Conservation (phyloP, 2,329 filamentous ascomycete species). For the Beauveria rudraprayagi region DNA sequence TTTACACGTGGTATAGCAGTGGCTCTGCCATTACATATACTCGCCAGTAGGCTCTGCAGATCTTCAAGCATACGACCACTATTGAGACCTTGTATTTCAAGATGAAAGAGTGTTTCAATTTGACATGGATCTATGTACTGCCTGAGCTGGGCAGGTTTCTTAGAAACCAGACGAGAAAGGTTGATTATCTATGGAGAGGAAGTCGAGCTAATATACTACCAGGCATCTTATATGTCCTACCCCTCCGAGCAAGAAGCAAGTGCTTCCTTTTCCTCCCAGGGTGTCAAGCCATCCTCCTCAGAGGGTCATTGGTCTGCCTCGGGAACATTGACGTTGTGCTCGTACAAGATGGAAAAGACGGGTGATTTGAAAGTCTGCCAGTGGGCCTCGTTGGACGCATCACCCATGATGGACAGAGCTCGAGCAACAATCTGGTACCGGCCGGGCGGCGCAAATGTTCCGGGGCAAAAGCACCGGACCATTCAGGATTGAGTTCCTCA, state of each 20-base stretch:
- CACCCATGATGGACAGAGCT: conserved; percentile 6
- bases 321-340: not conserved
- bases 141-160: too few species aligned
- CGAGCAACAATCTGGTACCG: conserved; percentile 9
- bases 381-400: not conserved
- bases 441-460: conserved; percentile 5
- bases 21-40: too few species aligned
- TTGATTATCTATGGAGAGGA: not conserved
- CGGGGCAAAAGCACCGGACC: not conserved
- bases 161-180: too few species aligned
- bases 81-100: too few species aligned
- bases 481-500: not conserved
- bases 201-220: not conserved
- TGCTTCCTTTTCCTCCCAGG: not conserved
- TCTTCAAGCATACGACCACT: too few species aligned
- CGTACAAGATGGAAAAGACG: not conserved
- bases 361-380: not conserved
- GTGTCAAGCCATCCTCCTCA: not conserved
- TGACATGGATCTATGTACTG: too few species aligned
- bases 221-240: not conserved
- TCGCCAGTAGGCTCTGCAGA: too few species aligned
- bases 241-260: not conserved
- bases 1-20: too few species aligned
- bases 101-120: too few species aligned
- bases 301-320: not conserved